phyloP scores from a whole-genome alignment of 2,329 filamentous ascomycete species.

The Talaromyces albobiverticillius region DNA sequence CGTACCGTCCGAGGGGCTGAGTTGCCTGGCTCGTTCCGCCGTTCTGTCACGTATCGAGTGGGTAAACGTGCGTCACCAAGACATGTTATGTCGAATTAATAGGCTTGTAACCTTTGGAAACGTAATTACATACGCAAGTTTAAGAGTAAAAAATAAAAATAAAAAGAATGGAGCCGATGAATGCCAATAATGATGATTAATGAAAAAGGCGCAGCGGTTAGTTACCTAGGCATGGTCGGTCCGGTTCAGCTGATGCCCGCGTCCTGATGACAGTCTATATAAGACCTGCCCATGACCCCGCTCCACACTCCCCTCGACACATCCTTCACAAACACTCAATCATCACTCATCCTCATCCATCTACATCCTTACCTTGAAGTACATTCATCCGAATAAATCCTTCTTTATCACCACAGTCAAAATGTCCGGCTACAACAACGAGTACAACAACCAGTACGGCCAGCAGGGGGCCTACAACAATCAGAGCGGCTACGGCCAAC shows the following conservation, averaged over 20 bases:
- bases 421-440: constrained; percentile 19
- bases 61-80: background rate
- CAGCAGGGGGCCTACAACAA: constrained; percentile 21
- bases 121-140: no score
- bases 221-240: background rate
- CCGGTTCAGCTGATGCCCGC: background rate
- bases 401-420: background rate
- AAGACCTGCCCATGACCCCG: background rate
- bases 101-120: no score
- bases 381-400: background rate
- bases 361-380: background rate
- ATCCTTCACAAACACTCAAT: background rate
- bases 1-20: background rate
- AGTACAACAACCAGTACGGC: constrained; percentile 26
- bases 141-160: no score
- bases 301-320: constrained; percentile 5
- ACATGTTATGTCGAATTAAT: background rate
- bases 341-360: background rate
- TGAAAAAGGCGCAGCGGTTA: background rate
- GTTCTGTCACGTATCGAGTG: background rate
- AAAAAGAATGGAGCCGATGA: no score
- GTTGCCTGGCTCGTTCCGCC: no score
- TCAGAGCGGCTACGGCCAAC: constrained; percentile 22
- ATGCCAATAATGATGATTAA: background rate
- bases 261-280: background rate